phyloP scores from a whole-genome alignment of 345 rosid genomes.

The Citrus hindsii region DNA sequence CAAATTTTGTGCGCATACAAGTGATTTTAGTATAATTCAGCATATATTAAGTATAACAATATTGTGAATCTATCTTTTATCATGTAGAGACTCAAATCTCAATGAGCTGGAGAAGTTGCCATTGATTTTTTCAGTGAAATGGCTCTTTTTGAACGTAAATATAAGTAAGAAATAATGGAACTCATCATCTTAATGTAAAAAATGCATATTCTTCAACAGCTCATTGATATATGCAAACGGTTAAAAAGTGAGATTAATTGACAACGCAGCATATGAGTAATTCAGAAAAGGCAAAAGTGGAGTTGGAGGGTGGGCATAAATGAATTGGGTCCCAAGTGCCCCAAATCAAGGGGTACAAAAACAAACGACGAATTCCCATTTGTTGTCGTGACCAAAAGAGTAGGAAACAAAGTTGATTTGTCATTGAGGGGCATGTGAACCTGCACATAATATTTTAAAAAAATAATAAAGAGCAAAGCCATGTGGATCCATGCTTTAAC shows the following conservation, averaged over 20 bases:
- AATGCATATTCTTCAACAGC: neutral
- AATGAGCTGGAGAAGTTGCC: too few species aligned
- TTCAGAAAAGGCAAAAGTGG: neutral
- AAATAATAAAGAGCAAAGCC: constrained; percentile 1
- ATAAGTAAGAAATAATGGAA: too few species aligned
- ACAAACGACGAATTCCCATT: neutral
- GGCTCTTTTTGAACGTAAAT: too few species aligned
- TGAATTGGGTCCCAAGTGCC: constrained; percentile 27
- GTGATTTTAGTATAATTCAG: too few species aligned
- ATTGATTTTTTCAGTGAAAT: neutral
- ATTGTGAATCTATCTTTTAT: too few species aligned
- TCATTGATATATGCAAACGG: neutral
- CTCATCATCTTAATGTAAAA: neutral
- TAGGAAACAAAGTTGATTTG: constrained; percentile 17
- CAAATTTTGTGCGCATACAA: too few species aligned
- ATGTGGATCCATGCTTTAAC: constrained; percentile 27
- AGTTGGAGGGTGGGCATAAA: neutral
- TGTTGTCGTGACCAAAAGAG: constrained; percentile 20
- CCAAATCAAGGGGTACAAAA: constrained; percentile 15
- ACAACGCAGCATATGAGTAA: neutral
- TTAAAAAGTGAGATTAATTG: constrained; percentile 1
- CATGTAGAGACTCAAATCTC: too few species aligned
- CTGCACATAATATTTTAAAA: too few species aligned
- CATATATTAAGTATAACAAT: too few species aligned
- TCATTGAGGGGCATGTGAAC: constrained; percentile 14